phyloP scores from a whole-genome alignment of 108 stramenopile genomes.

The Parietichytrium sp. region DNA sequence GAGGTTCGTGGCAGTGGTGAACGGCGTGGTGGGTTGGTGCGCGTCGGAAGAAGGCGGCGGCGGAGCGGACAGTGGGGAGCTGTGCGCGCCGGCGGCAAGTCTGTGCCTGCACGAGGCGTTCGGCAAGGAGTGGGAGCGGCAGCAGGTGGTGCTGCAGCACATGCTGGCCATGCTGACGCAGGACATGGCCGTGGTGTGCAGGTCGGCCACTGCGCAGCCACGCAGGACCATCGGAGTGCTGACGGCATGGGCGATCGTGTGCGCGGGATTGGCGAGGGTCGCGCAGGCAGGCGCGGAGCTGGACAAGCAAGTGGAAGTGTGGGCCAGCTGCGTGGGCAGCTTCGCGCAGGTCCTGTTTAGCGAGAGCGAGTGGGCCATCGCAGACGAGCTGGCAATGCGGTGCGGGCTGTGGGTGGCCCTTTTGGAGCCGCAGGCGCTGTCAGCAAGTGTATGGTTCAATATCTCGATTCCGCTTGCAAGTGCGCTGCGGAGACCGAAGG shows the following conservation, averaged over 20 bases:
- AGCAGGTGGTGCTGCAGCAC: background rate
- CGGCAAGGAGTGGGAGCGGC: background rate
- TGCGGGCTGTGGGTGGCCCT: background rate
- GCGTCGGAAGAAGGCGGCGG: background rate
- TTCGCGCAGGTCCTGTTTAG: background rate
- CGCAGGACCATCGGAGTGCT: background rate
- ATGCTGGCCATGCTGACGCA: background rate
- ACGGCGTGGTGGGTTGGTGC: conserved; percentile 14
- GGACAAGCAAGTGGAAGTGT: background rate
- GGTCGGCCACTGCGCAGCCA: background rate
- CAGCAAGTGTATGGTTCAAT: background rate
- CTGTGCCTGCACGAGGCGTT: background rate
- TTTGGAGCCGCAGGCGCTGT: background rate
- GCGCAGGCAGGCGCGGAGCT: background rate
- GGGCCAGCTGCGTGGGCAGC: background rate
- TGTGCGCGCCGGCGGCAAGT: background rate
- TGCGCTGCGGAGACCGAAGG: background rate
- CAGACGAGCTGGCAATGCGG: background rate
- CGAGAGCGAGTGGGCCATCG: background rate
- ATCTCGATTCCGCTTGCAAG: background rate
- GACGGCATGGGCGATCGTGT: conserved; percentile 7
- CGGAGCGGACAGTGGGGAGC: background rate
- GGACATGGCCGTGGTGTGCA: background rate
- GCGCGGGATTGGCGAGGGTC: background rate
- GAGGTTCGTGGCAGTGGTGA: conserved; percentile 7